Conservation (phyloP, 2,329 filamentous ascomycete species). For the Xylariaceae sp. region DNA sequence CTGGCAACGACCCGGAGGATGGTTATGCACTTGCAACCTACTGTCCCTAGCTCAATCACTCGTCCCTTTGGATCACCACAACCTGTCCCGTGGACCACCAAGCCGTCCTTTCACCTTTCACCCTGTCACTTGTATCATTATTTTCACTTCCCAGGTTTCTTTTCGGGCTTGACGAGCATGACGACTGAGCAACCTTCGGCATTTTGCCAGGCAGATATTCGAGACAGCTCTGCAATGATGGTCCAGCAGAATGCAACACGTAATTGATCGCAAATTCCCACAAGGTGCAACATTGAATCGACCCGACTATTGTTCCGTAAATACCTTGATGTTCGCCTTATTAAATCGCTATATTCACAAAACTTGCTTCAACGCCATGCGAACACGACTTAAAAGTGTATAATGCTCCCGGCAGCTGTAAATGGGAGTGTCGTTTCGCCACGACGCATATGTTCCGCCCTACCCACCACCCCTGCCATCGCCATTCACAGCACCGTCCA, state of each 20-base stretch:
- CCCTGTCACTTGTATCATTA: slow-evolving; percentile 43
- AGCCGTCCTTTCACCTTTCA: slow-evolving; percentile 33
- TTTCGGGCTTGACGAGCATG: slow-evolving; percentile 41
- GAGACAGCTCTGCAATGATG: slow-evolving; percentile 40
- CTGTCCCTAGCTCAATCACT: slow-evolving; percentile 14
- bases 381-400: slow-evolving; percentile 24
- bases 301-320: slow-evolving; percentile 40
- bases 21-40: slow-evolving; percentile 26
- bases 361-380: slow-evolving; percentile 24
- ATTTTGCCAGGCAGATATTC: slow-evolving; percentile 39
- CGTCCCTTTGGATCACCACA: slow-evolving; percentile 32
- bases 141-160: slow-evolving; percentile 38
- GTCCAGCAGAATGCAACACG: slow-evolving; percentile 41
- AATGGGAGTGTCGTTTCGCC: slow-evolving; percentile 22
- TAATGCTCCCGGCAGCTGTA: slow-evolving; percentile 24
- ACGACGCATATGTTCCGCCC: slow-evolving; percentile 14
- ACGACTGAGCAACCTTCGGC: slow-evolving; percentile 40
- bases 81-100: slow-evolving; percentile 35
- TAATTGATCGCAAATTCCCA: slow-evolving; percentile 44
- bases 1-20: slow-evolving; percentile 29
- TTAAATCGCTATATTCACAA: slow-evolving; percentile 31
- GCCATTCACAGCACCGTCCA: slow-evolving; percentile 9
- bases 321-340: slow-evolving; percentile 34
- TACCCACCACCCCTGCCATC: slow-evolving; percentile 3
- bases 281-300: slow-evolving; percentile 42